Percentiles rank a stretch among this genome's conserved stretches.
Conservation (phyloP, 805 yeast species). For the Kurtzmaniella fragi region DNA sequence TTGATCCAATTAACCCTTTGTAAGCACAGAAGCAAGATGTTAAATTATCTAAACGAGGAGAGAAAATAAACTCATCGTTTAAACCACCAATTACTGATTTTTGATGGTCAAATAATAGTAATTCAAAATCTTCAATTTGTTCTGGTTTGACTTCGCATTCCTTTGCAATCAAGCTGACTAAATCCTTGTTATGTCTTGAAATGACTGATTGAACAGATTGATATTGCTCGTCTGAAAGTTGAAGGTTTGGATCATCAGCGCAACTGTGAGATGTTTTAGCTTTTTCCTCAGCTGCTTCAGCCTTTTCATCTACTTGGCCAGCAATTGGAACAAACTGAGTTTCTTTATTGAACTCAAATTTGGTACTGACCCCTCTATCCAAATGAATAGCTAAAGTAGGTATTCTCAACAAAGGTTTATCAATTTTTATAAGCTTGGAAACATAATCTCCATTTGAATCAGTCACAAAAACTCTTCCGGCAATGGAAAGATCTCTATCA, state of each 20-base stretch:
- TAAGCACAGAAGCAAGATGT: constrained; percentile 82
- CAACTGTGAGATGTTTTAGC: constrained; percentile 26
- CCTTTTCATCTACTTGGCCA: constrained; percentile 42
- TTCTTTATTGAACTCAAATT: constrained; percentile 87
- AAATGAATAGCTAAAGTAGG: constrained; percentile 95
- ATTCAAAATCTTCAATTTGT: constrained; percentile 87
- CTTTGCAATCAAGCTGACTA: constrained; percentile 63
- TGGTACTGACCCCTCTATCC: constrained; percentile 67
- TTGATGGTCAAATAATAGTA: constrained; percentile 81
- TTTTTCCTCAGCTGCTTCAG: constrained; percentile 10
- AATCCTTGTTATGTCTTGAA: constrained; percentile 70
- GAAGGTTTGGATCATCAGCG: constrained; percentile 45
- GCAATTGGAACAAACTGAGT: constrained; percentile 82
- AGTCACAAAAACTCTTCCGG: constrained; percentile 81
- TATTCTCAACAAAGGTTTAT: constrained; percentile 80
- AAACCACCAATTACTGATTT: constrained; percentile 82
- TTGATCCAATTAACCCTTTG: constrained; percentile 59
- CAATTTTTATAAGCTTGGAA: constrained; percentile 71
- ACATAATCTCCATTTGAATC: constrained; percentile 43
- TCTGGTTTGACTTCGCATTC: constrained; percentile 48
- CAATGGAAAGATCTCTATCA: constrained; percentile 86
- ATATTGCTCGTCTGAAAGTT: constrained; percentile 49
- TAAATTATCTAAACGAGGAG: constrained; percentile 88
- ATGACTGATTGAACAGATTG: constrained; percentile 60
- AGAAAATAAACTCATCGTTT: constrained; percentile 83